phyloP scores from a whole-genome alignment of 2,329 filamentous ascomycete species.

The Fusarium marasasianum region DNA sequence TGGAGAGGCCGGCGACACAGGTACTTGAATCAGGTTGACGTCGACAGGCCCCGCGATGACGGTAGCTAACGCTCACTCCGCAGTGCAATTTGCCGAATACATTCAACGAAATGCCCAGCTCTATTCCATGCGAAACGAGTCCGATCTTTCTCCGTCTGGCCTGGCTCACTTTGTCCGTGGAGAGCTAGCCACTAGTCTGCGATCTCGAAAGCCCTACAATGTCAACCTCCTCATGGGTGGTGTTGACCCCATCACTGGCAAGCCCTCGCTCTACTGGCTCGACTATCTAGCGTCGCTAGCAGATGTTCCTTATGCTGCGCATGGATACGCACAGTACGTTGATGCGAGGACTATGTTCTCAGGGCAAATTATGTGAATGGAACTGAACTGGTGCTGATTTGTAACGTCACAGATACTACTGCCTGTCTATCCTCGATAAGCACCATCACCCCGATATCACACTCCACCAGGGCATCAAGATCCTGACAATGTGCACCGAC shows the following conservation, averaged over 20 bases:
- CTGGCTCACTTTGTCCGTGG: conserved; percentile 93
- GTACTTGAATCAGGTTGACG: conserved; percentile 56
- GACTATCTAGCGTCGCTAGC: conserved; percentile 94
- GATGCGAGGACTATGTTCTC: not conserved
- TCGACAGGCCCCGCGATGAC: conserved; percentile 7
- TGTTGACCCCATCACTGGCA: conserved; percentile 88
- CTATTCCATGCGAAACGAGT: conserved; percentile 98
- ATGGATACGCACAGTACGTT: conserved; percentile 94
- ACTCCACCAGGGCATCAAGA: conserved; percentile 88
- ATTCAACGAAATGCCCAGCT: conserved; percentile 98
- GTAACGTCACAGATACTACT: conserved; percentile 79
- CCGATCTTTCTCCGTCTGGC: conserved; percentile 87
- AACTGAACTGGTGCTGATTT: conserved; percentile 34
- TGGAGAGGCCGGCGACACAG: conserved; percentile 94
- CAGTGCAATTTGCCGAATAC: conserved; percentile 99
- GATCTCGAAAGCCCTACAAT: conserved; percentile 93
- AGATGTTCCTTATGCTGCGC: conserved; percentile 91
- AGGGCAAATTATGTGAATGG: not conserved
- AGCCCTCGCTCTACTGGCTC: conserved; percentile 95
- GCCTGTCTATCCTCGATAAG: conserved; percentile 96
- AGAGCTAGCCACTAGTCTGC: conserved; percentile 89
- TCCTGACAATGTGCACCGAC: conserved; percentile 93
- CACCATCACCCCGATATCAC: conserved; percentile 96
- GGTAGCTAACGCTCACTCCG: conserved; percentile 36
- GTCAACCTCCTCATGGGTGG: conserved; percentile 97